A percentile compares a stretch with the other conserved stretches of the same genome.
These are phyloP conservation scores for Spiraea crenata DNA, from an alignment of 331 rosid genomes.

Conservation along the genomic window DNA sequence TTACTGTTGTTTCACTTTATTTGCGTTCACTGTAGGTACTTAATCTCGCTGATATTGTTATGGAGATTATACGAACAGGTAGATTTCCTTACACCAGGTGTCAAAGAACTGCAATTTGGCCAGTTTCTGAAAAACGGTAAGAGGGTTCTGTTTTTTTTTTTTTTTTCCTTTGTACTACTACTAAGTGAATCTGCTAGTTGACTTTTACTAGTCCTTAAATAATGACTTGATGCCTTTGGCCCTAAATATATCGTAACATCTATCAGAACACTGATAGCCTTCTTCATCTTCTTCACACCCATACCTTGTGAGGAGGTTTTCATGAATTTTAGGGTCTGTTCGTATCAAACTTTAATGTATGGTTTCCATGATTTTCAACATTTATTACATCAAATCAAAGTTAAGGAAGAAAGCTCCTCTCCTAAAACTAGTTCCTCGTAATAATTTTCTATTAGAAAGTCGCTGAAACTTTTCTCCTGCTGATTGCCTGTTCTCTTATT, in stretches of 20 bases:
- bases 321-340: background rate
- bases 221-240: background rate
- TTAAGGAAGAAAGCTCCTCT: too few relatives aligned
- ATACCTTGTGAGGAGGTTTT: background rate
- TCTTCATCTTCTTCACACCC: background rate
- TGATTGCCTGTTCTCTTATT: background rate
- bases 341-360: background rate
- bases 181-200: background rate
- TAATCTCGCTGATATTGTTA: constrained; percentile 28
- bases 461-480: background rate
- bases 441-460: background rate
- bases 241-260: background rate
- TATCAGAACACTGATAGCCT: background rate
- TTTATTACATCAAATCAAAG: background rate
- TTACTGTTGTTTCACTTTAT: background rate
- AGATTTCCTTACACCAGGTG: constrained; percentile 30
- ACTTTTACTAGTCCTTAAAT: background rate
- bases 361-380: background rate
- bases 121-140: constrained; percentile 39
- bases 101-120: constrained; percentile 28
- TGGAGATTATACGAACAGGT: constrained; percentile 35
- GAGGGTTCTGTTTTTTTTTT: background rate
- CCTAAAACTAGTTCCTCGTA: background rate
- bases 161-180: background rate
- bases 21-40: constrained; percentile 14